Conservation (phyloP, 176 grass and related monocot species). For the Canna indica region DNA sequence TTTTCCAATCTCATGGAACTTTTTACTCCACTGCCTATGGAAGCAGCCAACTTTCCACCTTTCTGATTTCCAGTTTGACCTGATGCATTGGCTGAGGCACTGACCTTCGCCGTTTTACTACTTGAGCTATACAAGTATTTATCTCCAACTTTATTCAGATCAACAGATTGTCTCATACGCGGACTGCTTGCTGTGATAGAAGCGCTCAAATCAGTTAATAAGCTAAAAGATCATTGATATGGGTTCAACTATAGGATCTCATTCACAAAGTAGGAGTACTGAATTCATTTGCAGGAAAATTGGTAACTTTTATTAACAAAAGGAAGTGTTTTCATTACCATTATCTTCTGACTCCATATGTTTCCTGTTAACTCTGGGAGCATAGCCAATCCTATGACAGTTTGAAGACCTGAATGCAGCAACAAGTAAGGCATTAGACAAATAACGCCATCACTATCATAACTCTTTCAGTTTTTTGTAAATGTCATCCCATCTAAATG, state of each 20-base stretch:
- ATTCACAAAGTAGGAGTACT: too few species aligned
- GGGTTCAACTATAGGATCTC: neutral
- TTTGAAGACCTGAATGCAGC: constrained; percentile 50
- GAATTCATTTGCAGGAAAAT: neutral
- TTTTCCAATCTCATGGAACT: constrained; percentile 34
- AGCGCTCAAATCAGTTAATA: constrained; percentile 5
- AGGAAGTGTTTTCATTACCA: constrained; percentile 31
- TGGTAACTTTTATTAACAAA: neutral
- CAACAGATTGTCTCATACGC: constrained; percentile 11
- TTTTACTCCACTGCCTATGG: constrained; percentile 11
- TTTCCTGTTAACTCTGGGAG: constrained; percentile 31
- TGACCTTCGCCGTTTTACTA: neutral
- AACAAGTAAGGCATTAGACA: neutral
- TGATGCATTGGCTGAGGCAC: neutral
- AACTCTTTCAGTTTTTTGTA: too few species aligned
- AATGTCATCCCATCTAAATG: too few species aligned
- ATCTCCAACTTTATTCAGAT: constrained; percentile 13
- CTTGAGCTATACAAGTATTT: constrained; percentile 21
- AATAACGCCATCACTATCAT: too few species aligned
- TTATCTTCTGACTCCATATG: constrained; percentile 22
- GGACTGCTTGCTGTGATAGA: constrained; percentile 22
- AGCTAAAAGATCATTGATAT: constrained; percentile 12
- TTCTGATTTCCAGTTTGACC: constrained; percentile 12
- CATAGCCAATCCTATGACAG: constrained; percentile 79
- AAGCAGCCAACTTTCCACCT: constrained; percentile 10